Conservation (phyloP, 2,329 filamentous ascomycete species). For the Fusarium sp. region DNA sequence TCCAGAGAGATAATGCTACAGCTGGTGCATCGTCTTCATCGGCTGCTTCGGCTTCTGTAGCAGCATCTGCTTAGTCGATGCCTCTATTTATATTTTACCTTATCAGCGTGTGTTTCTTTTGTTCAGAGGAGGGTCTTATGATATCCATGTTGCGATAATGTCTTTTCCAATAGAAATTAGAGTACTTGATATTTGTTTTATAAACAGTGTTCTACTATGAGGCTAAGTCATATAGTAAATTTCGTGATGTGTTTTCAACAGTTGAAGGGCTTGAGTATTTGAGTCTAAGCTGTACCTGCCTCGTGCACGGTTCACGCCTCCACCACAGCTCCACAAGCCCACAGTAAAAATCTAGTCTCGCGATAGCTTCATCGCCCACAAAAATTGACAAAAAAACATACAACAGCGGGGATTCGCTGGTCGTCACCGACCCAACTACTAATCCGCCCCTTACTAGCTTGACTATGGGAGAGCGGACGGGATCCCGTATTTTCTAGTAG, state of each 20-base stretch:
- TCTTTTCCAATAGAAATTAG: neutral
- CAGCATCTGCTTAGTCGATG: neutral
- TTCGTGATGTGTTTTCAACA: neutral
- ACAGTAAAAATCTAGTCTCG: neutral
- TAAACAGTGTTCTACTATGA: too few species aligned
- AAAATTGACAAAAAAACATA: neutral
- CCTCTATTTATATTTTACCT: neutral
- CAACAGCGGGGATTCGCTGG: slow-evolving; percentile 10
- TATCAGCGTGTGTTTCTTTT: slow-evolving; percentile 5
- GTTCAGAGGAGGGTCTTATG: neutral
- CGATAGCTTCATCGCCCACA: neutral
- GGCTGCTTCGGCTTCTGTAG: neutral
- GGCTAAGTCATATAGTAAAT: too few species aligned
- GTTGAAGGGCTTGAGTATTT: neutral
- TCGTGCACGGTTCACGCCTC: neutral
- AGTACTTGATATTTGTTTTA: neutral
- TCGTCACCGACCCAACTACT: slow-evolving; percentile 12
- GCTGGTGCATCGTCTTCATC: slow-evolving; percentile 8
- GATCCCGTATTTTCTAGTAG: slow-evolving; percentile 6
- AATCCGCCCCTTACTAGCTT: slow-evolving; percentile 5
- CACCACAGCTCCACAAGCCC: neutral
- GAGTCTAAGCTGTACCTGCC: neutral
- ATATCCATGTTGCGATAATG: slow-evolving; percentile 6
- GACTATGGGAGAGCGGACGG: slow-evolving; percentile 9
- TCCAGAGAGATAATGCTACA: slow-evolving; percentile 15